phyloP scores from a whole-genome alignment of 768 basidiomycete genomes.

The Daedalea quercina region DNA sequence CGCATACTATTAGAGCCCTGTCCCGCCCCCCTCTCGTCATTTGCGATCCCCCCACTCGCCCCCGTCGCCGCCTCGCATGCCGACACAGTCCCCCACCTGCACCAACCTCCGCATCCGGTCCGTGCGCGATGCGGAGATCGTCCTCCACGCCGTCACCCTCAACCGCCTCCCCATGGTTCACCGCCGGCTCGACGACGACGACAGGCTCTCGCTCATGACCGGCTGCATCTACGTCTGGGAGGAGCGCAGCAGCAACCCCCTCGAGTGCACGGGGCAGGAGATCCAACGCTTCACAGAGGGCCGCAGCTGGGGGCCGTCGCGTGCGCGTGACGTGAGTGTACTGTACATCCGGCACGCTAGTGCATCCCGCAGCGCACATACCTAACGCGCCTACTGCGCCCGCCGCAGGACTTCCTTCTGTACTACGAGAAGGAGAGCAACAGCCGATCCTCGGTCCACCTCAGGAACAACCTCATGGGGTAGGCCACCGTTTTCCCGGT shows the following conservation, averaged over 20 bases:
- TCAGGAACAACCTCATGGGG: slow-evolving; percentile 19
- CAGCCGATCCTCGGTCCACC: slow-evolving; percentile 15
- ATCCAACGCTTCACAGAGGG: slow-evolving; percentile 34
- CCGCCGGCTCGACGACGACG: slow-evolving; percentile 33
- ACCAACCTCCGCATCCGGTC: slow-evolving; percentile 28
- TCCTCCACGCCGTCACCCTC: slow-evolving; percentile 31
- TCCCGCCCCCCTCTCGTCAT: slow-evolving; percentile 7
- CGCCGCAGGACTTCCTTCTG: slow-evolving; percentile 29
- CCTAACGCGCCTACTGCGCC: too few relatives aligned
- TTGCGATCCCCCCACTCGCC: slow-evolving; percentile 7
- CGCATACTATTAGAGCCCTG: slow-evolving; percentile 1
- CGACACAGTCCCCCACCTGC: slow-evolving; percentile 30
- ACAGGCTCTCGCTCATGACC: slow-evolving; percentile 26
- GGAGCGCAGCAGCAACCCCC: slow-evolving; percentile 26
- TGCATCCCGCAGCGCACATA: background rate
- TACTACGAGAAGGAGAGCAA: slow-evolving; percentile 33
- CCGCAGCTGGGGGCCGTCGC: slow-evolving; percentile 31
- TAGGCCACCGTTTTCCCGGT: background rate
- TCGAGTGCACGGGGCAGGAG: slow-evolving; percentile 27
- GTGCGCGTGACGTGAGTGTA: slow-evolving; percentile 24
- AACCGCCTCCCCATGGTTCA: slow-evolving; percentile 28
- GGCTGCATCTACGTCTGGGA: slow-evolving; percentile 36
- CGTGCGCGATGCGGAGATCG: slow-evolving; percentile 29
- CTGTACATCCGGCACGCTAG: background rate
- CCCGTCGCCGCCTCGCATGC: too few relatives aligned